phyloP scores from a whole-genome alignment of 2,329 filamentous ascomycete genomes.

The Seiridium cupressi region DNA sequence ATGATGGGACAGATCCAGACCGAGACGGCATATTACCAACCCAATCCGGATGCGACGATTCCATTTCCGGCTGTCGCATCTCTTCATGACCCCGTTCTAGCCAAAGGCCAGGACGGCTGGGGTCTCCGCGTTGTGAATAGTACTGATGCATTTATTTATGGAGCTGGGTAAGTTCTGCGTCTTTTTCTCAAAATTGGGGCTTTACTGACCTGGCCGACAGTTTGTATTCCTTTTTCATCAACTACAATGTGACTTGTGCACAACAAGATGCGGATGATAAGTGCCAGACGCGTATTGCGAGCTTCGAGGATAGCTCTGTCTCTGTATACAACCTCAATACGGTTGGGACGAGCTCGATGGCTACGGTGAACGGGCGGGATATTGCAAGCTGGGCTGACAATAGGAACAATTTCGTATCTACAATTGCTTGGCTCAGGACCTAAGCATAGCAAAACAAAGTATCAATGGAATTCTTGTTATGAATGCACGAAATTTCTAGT shows the following conservation, averaged over 20 bases:
- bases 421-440: constrained; percentile 23
- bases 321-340: constrained; percentile 45
- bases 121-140: constrained; percentile 60
- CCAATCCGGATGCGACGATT: constrained; percentile 55
- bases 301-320: constrained; percentile 25
- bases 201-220: constrained; percentile 10
- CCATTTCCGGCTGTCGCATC: constrained; percentile 50
- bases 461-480: too few relatives aligned
- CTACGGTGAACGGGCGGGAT: constrained; percentile 31
- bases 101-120: constrained; percentile 59
- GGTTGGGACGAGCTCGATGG: constrained; percentile 39
- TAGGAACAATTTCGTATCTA: constrained; percentile 35
- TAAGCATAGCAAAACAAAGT: constrained; percentile 17
- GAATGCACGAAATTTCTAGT: too few relatives aligned
- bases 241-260: constrained; percentile 54
- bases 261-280: constrained; percentile 35
- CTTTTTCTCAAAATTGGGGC: not conserved
- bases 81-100: constrained; percentile 42
- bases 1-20: constrained; percentile 66
- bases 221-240: constrained; percentile 67
- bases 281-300: constrained; percentile 46
- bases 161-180: constrained; percentile 44
- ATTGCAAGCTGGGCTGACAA: constrained; percentile 36
- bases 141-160: constrained; percentile 56
- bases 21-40: constrained; percentile 71